Evolutionary conservation across 23 red algal species (phyloP).

Genomic region (Porphyridium purpureum): DNA sequence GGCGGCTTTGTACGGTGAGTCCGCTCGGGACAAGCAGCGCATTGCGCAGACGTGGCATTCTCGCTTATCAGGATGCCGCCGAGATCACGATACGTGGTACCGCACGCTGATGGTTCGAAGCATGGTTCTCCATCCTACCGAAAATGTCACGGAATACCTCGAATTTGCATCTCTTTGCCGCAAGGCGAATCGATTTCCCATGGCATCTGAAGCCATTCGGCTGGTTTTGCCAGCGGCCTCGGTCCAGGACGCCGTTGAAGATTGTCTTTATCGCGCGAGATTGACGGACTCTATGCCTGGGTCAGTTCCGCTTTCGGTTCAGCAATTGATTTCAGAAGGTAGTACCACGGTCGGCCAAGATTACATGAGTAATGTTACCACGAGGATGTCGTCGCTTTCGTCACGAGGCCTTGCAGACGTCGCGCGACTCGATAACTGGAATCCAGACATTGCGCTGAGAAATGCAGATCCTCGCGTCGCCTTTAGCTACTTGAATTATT

Average conservation of each 20-base stretch:
- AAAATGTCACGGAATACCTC: conserved; percentile 61
- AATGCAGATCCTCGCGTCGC: conserved; percentile 10
- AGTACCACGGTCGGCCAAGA: too few species aligned
- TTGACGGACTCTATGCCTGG: neutral
- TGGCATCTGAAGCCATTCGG: conserved; percentile 64
- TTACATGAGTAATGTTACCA: too few species aligned
- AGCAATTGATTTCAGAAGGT: too few species aligned
- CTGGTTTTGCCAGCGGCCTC: conserved; percentile 14
- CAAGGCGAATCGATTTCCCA: conserved; percentile 45
- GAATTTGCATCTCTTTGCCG: conserved; percentile 72
- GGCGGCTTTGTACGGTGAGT: conserved; percentile 9
- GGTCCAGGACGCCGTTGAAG: neutral
- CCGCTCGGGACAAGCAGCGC: too few species aligned
- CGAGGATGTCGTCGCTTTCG: too few species aligned
- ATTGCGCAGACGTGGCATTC: conserved; percentile 54
- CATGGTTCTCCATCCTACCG: conserved; percentile 50
- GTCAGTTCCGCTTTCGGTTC: neutral
- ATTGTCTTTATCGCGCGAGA: too few species aligned
- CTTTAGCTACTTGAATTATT: conserved; percentile 15
- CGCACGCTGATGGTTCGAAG: conserved; percentile 64
- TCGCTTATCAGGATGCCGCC: conserved; percentile 48
- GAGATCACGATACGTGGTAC: conserved; percentile 77
- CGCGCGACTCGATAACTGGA: conserved; percentile 4
- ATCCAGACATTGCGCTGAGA: neutral
- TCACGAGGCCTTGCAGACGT: too few species aligned